These are phyloP conservation scores for Aspergillus incahuasiensis DNA, from an alignment of 495 filamentous ascomycete genomes.

Conservation along the genomic window DNA sequence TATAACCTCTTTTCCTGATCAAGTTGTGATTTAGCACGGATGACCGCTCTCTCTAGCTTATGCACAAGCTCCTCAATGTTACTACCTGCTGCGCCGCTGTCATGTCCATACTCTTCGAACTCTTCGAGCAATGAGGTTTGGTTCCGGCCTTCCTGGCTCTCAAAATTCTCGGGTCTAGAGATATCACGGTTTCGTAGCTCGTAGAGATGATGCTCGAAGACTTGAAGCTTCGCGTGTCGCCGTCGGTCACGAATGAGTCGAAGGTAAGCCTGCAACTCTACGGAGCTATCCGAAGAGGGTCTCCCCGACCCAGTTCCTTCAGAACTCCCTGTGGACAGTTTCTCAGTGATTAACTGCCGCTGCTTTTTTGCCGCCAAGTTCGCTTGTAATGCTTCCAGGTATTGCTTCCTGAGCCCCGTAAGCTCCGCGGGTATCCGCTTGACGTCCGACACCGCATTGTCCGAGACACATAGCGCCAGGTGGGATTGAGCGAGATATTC, in stretches of 20 bases:
- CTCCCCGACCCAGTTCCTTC: neutral
- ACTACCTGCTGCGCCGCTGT: constrained; percentile 23
- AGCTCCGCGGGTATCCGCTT: constrained; percentile 36
- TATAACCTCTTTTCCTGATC: constrained; percentile 59
- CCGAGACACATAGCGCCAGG: constrained; percentile 34
- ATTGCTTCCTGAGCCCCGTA: constrained; percentile 43
- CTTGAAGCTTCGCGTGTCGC: constrained; percentile 49
- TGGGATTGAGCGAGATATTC: constrained; percentile 27
- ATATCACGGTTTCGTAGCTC: constrained; percentile 36
- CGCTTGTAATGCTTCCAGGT: constrained; percentile 54
- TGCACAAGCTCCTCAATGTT: constrained; percentile 48
- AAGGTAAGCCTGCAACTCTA: constrained; percentile 48
- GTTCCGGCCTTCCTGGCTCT: constrained; percentile 37
- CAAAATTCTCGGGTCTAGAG: constrained; percentile 44
- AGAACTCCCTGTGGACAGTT: constrained; percentile 8
- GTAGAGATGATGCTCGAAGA: constrained; percentile 47
- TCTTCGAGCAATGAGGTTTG: constrained; percentile 41
- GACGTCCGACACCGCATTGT: constrained; percentile 32
- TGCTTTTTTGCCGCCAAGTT: constrained; percentile 52
- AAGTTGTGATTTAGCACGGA: constrained; percentile 58
- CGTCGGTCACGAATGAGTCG: constrained; percentile 51
- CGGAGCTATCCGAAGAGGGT: constrained; percentile 20
- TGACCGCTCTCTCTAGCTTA: constrained; percentile 60
- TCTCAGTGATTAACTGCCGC: constrained; percentile 33
- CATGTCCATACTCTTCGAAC: constrained; percentile 11